Base-by-base conservation (phyloP, 768 basidiomycete species). In the Leccinum rimulosum region DNA sequence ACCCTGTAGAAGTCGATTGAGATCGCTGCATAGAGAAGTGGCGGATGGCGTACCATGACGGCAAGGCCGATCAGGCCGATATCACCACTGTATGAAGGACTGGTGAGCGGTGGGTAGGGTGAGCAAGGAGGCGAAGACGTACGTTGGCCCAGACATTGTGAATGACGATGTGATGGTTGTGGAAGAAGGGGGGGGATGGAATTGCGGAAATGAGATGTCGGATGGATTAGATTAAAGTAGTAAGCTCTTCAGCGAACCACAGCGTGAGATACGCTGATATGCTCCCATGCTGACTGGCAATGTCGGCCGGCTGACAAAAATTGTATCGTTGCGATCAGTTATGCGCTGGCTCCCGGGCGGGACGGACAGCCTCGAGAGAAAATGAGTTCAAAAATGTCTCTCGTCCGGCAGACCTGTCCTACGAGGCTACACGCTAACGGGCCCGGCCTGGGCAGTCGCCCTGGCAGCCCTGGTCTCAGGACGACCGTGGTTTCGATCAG, bases 21-120 rank as follows among this genome's bases (percentile, higher is more conserved):
- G 33, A 62, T 10, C 49, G 31, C 7, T 47, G 57, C 45, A 52
- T 52, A 69, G 64, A 50, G 61, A 65, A 56, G 58, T 15, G 56
- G 57, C 50, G 62, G 57, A 58, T 48, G 17, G 6, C 81, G 58
- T 74, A 95, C 95, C 95, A 98, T 98, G 81, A 98, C 95, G 82
- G 95, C 95, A 72, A 98, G 82, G 81, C 95, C 95, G 80, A 97
- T 97, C 76, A 97, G 91, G 75, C 95, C 95, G 77, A 97, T 95
- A 78, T 98, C 95, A 79, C 93, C 94, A 72, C 94, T 96, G 70
- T 47, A 49, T 40, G 12, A 31, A 30, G 30, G 58, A 58, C 57
- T 61, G 63, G 66, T 73, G 10, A 72, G 65, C n/a, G 54, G 3
- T 10, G 38, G 64, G 73, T 22, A 27, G 1, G 14, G 28, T 8